A percentile compares a stretch with the other conserved stretches of the same genome.
Conservation (phyloP, 345 rosid genomes). For the Salix udensis region DNA sequence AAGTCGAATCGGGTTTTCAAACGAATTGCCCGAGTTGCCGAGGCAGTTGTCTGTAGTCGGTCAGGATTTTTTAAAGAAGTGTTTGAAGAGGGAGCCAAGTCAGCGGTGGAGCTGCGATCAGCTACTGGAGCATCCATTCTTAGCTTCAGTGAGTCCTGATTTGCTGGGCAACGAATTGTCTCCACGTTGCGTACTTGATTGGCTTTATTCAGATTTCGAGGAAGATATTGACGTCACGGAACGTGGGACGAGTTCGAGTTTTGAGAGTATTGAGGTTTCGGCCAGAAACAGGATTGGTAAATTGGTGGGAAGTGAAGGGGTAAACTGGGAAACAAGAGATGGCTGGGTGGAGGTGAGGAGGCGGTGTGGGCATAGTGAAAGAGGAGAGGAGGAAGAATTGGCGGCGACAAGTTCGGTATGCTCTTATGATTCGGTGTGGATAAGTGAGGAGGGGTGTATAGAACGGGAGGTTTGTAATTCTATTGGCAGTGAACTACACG, state of each 20-base stretch:
- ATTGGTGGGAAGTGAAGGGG: conserved; percentile 31
- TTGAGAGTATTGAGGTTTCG: conserved; percentile 7
- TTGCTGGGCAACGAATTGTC: conserved; percentile 34
- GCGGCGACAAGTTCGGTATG: conserved; percentile 20
- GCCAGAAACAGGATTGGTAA: conserved; percentile 36
- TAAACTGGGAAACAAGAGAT: conserved; percentile 52
- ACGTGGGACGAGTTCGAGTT: conserved; percentile 1
- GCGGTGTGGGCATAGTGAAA: not conserved
- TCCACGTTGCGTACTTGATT: conserved; percentile 73
- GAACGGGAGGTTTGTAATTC: conserved; percentile 3
- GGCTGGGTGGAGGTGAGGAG: conserved; percentile 26
- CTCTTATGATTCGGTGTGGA: not conserved
- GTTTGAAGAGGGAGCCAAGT: conserved; percentile 47
- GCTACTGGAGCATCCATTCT: conserved; percentile 63
- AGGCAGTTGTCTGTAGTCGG: conserved; percentile 44
- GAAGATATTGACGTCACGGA: conserved; percentile 16
- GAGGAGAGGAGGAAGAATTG: not conserved
- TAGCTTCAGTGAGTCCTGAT: conserved; percentile 26
- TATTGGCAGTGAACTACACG: not conserved
- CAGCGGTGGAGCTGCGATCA: conserved; percentile 72
- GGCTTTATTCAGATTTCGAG: conserved; percentile 43
- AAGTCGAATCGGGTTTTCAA: conserved; percentile 51
- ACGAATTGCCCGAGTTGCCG: conserved; percentile 49
- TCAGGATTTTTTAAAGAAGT: conserved; percentile 57
- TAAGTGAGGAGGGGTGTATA: conserved; percentile 3